These are phyloP conservation scores for Sclerotinia sclerotiorum DNA, from an alignment of 2,329 filamentous ascomycete genomes.

Conservation along the genomic window DNA sequence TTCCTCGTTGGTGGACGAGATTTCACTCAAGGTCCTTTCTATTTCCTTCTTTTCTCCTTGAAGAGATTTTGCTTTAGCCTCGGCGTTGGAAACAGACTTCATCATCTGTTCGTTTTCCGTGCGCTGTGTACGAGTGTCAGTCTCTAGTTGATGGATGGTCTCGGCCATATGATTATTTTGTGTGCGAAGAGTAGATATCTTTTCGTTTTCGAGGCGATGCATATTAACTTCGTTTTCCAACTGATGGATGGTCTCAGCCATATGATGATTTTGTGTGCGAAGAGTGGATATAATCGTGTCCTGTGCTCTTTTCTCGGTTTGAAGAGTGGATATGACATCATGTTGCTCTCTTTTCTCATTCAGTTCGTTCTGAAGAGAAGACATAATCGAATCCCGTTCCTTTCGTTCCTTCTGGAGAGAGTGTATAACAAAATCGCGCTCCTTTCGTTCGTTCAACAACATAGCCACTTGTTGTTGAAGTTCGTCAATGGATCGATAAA, in stretches of 20 bases:
- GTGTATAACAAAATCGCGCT: conserved; percentile 7
- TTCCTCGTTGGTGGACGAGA: conserved; percentile 1
- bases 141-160: conserved; percentile 3
- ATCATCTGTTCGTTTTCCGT: background rate
- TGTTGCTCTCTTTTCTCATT: background rate
- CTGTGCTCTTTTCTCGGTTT: background rate
- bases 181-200: background rate
- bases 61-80: background rate
- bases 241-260: too few relatives aligned
- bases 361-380: conserved; percentile 4
- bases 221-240: background rate
- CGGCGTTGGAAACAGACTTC: background rate
- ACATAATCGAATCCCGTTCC: conserved; percentile 3
- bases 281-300: conserved; percentile 2
- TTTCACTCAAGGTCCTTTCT: conserved; percentile 5
- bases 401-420: background rate
- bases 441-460: conserved; percentile 16
- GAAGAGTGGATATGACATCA: background rate
- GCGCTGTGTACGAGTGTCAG: background rate
- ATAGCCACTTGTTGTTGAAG: conserved; percentile 17
- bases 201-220: background rate
- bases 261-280: too few relatives aligned
- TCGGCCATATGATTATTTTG: conserved; percentile 6
- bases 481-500: conserved; percentile 16
- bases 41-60: background rate